phyloP scores from a whole-genome alignment of 495 filamentous ascomycete species.

The Parathielavia appendiculata region DNA sequence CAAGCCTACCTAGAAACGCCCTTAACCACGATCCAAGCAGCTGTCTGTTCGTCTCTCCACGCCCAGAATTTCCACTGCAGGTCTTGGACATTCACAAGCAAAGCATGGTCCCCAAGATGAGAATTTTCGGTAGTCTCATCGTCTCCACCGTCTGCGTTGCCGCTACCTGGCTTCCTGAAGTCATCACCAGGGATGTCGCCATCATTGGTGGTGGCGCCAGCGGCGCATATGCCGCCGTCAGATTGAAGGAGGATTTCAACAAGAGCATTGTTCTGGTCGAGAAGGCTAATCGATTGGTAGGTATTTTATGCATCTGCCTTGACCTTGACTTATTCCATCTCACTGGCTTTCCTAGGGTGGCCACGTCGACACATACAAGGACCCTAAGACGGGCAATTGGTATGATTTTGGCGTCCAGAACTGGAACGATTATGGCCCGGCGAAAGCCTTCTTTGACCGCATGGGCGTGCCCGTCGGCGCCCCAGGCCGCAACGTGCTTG shows the following conservation, averaged over 20 bases:
- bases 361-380: constrained; percentile 41
- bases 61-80: too few species aligned
- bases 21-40: too few species aligned
- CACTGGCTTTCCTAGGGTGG: constrained; percentile 34
- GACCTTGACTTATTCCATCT: too few species aligned
- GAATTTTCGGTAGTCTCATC: neutral
- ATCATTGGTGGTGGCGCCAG: constrained; percentile 48
- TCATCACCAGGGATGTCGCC: constrained; percentile 29
- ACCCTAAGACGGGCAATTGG: constrained; percentile 30
- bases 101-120: neutral
- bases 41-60: too few species aligned
- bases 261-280: constrained; percentile 43
- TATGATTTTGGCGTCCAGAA: constrained; percentile 42
- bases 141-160: neutral
- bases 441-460: constrained; percentile 31
- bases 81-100: too few species aligned
- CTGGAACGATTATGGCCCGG: constrained; percentile 29
- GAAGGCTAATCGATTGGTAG: constrained; percentile 35
- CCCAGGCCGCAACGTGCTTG: constrained; percentile 17
- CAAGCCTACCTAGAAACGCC: too few species aligned
- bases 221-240: constrained; percentile 45
- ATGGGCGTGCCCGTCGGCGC: constrained; percentile 32
- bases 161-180: neutral
- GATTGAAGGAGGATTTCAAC: constrained; percentile 39
- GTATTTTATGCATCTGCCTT: constrained; percentile 2